phyloP scores from a whole-genome alignment of 768 basidiomycete species.

The Tricholoma saponaceum region DNA sequence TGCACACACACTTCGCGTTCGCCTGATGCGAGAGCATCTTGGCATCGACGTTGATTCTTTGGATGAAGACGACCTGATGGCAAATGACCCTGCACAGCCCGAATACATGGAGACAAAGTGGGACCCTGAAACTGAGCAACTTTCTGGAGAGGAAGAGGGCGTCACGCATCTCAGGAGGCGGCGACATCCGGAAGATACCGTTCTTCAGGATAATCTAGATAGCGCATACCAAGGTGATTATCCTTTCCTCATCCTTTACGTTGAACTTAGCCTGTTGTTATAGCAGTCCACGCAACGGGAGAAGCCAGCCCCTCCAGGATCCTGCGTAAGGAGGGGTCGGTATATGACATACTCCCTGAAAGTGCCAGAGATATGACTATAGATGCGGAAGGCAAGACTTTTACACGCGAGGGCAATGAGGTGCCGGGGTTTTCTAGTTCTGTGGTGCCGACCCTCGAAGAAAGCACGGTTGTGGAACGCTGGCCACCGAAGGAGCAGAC shows the following conservation, averaged over 20 bases:
- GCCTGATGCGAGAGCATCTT: conserved; percentile 95
- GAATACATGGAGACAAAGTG: conserved; percentile 55
- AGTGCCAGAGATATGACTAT: conserved; percentile 38
- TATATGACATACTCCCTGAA: conserved; percentile 33
- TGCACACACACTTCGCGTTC: conserved; percentile 88
- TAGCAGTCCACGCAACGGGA: conserved; percentile 38
- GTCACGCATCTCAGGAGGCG: conserved; percentile 39
- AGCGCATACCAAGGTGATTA: conserved; percentile 48
- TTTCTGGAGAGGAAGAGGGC: conserved; percentile 37
- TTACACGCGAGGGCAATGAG: conserved; percentile 45
- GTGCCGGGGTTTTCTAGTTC: conserved; percentile 56
- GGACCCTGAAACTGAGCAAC: conserved; percentile 74
- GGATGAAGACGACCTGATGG: conserved; percentile 69
- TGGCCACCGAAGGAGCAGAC: conserved; percentile 32
- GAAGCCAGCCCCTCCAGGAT: conserved; percentile 33
- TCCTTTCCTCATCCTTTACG: not conserved
- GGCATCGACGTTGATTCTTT: conserved; percentile 92
- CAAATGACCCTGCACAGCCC: conserved; percentile 43
- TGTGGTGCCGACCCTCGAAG: conserved; percentile 67
- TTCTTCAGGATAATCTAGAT: conserved; percentile 34
- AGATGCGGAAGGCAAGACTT: conserved; percentile 49
- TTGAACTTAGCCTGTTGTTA: conserved; percentile 1
- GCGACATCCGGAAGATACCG: conserved; percentile 25
- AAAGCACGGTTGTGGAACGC: conserved; percentile 54
- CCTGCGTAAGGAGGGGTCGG: conserved; percentile 40